These are phyloP conservation scores for Purpureocillium lavendulum DNA, from an alignment of 2,329 filamentous ascomycete species.

Conservation along the genomic window DNA sequence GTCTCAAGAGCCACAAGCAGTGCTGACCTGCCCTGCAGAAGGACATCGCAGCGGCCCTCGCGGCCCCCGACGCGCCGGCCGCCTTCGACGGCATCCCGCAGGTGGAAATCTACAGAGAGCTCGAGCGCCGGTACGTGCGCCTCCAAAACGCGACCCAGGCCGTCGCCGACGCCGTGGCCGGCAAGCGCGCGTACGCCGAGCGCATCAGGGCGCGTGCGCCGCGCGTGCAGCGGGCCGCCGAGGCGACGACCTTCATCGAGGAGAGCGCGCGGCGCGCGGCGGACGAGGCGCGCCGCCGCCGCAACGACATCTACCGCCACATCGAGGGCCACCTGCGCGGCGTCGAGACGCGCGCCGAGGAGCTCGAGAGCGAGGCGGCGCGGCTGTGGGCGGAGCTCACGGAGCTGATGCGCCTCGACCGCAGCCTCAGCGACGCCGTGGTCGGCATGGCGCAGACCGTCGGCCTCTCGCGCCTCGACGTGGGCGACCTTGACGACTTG, in stretches of 20 bases:
- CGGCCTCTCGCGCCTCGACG: not conserved
- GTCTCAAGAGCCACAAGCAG: no score
- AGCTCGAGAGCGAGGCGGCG: constrained; percentile 6
- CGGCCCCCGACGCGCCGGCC: constrained; percentile 9
- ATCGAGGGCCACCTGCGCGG: constrained; percentile 16
- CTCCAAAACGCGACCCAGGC: constrained; percentile 5
- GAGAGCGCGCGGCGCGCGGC: constrained; percentile 5
- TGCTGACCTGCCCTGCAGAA: no score
- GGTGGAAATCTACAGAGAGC: constrained; percentile 6
- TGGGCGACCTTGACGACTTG: constrained; percentile 2
- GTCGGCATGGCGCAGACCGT: not conserved
- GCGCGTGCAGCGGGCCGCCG: constrained; percentile 7
- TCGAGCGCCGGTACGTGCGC: constrained; percentile 12
- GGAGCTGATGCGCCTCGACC: constrained; percentile 2
- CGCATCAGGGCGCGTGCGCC: constrained; percentile 8
- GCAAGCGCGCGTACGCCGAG: not conserved
- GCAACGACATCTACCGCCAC: constrained; percentile 15
- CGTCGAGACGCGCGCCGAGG: constrained; percentile 1
- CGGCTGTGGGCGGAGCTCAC: constrained; percentile 9
- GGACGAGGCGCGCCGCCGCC: constrained; percentile 3
- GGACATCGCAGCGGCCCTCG: constrained; percentile 13
- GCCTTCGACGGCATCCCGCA: constrained; percentile 12
- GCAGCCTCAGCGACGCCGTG: constrained; percentile 7
- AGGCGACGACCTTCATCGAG: not conserved
- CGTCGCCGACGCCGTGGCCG: constrained; percentile 2